A percentile compares a stretch with the other conserved stretches of the same genome.
Conservation (phyloP, 495 filamentous ascomycete genomes). For the Sabuloglossum arenarium region DNA sequence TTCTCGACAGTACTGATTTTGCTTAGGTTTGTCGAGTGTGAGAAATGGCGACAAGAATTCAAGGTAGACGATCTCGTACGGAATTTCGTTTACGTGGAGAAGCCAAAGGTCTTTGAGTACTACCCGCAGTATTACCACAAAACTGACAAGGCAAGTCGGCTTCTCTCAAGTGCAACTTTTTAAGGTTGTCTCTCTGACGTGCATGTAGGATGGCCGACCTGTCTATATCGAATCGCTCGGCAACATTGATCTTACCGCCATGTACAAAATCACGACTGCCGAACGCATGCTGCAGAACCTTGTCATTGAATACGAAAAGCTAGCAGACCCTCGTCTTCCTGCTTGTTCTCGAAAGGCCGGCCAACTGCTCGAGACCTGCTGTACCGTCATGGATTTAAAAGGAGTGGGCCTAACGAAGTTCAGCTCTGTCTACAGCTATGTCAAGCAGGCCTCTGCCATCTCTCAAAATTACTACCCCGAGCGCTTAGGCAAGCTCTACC, state of each 20-base stretch:
- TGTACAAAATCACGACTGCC: constrained; percentile 81
- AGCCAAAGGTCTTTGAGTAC: constrained; percentile 68
- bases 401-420: constrained; percentile 71
- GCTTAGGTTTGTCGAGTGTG: constrained; percentile 68
- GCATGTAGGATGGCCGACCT: constrained; percentile 67
- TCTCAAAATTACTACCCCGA: constrained; percentile 97
- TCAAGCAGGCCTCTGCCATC: constrained; percentile 12
- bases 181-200: not conserved
- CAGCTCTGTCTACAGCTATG: constrained; percentile 34
- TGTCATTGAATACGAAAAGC: constrained; percentile 89
- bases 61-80: constrained; percentile 66
- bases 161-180: not conserved
- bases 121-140: constrained; percentile 99
- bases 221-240: constrained; percentile 94
- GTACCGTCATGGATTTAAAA: constrained; percentile 91
- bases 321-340: constrained; percentile 78
- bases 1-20: constrained; percentile 5
- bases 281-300: constrained; percentile 94
- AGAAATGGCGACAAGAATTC: constrained; percentile 78
- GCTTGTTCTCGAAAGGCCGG: constrained; percentile 89
- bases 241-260: constrained; percentile 71
- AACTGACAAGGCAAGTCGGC: constrained; percentile 63
- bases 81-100: constrained; percentile 77
- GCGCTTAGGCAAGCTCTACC: constrained; percentile 67
- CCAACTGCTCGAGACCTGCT: constrained; percentile 85